These are phyloP conservation scores for Ogataea paraovalis DNA, from an alignment of 805 yeast species.

Conservation along the genomic window DNA sequence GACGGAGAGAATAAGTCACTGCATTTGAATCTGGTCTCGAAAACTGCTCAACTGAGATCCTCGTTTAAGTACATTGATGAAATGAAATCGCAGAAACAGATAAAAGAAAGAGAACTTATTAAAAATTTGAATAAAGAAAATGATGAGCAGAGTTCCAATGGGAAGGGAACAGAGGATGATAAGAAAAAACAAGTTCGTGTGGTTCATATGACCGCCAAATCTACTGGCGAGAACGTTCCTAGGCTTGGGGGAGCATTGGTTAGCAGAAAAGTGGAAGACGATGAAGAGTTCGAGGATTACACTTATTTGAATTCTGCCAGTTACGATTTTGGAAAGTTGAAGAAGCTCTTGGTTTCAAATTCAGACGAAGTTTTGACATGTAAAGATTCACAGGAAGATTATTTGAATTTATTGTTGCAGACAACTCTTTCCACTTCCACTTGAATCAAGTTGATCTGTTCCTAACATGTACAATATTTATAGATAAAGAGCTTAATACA, in stretches of 20 bases:
- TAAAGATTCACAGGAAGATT: conserved; percentile 28
- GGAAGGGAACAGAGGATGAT: conserved; percentile 2
- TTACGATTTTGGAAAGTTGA: conserved; percentile 25
- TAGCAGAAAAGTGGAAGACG: conserved; percentile 60
- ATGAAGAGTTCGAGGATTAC: conserved; percentile 45
- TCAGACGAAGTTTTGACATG: conserved; percentile 19
- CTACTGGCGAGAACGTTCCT: conserved; percentile 52
- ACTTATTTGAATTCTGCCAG: conserved; percentile 43
- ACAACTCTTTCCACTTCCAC: conserved; percentile 13
- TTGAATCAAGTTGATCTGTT: too few relatives aligned
- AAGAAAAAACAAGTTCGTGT: conserved; percentile 47
- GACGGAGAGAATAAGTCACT: conserved; percentile 21
- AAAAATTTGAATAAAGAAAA: conserved; percentile 36
- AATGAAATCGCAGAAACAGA: conserved; percentile 27
- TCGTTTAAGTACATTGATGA: conserved; percentile 76
- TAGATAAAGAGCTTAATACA: not conserved
- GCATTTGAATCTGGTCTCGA: conserved; percentile 60
- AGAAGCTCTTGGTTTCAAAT: conserved; percentile 24
- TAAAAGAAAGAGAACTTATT: conserved; percentile 40
- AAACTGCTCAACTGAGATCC: conserved; percentile 77
- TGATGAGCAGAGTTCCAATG: conserved; percentile 35
- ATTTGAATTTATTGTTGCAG: conserved; percentile 27
- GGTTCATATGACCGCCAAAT: conserved; percentile 73
- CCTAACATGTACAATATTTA: not conserved
- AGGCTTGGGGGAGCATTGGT: conserved; percentile 67